Evolutionary conservation across 345 rosid genomes (phyloP).

Genomic region (Syzygium oleosum): DNA sequence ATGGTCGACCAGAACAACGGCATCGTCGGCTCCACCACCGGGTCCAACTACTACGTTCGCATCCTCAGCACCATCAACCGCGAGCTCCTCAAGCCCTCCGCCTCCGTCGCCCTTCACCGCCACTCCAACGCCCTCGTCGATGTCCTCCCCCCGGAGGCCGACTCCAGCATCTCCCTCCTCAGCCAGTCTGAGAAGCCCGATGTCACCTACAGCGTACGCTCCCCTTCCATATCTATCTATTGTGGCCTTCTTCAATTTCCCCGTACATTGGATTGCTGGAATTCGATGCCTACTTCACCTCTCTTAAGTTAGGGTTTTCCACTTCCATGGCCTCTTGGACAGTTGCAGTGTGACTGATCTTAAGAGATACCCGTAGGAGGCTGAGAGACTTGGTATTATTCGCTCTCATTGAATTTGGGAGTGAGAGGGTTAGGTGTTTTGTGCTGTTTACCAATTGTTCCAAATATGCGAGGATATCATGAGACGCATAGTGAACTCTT

Average conservation of each 20-base stretch:
- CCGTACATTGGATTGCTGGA: neutral
- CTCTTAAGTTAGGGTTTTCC: neutral
- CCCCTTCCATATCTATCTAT: neutral
- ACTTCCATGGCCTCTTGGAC: neutral
- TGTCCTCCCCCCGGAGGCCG: conserved; percentile 97
- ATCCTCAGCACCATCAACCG: conserved; percentile 91
- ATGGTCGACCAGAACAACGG: conserved; percentile 99
- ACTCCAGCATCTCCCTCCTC: conserved; percentile 92
- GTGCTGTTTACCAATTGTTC: neutral
- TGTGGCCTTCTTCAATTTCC: neutral
- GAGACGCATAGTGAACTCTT: neutral
- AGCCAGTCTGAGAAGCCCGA: conserved; percentile 99
- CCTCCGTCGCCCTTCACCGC: conserved; percentile 97
- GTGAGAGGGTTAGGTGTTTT: neutral
- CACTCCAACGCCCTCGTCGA: conserved; percentile 96
- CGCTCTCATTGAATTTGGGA: neutral
- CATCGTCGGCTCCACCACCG: conserved; percentile 98
- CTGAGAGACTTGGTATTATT: neutral
- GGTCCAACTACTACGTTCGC: conserved; percentile 91
- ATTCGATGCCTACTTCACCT: neutral
- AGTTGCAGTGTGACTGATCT: neutral
- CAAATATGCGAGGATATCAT: neutral
- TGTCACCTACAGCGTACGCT: conserved; percentile 66
- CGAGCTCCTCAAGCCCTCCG: conserved; percentile 90
- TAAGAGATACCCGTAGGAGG: neutral